Conservation (phyloP, 78 protist genomes). For the Pelomyxa schiedti region DNA sequence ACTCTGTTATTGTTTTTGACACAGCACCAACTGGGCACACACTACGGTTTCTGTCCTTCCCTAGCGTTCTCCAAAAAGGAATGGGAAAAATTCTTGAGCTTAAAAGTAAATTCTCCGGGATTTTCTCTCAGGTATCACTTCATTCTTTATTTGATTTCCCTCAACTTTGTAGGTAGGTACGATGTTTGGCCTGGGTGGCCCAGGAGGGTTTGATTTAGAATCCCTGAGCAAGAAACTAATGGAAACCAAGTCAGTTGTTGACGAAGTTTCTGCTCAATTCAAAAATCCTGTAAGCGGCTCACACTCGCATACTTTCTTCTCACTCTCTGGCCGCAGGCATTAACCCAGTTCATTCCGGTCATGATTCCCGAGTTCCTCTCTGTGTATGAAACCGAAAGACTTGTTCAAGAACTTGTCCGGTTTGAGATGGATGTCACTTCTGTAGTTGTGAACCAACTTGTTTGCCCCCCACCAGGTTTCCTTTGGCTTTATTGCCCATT, state of each 20-base stretch:
- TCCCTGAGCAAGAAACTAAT: slow-evolving; percentile 11
- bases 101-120: slow-evolving; percentile 29
- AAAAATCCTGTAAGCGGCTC: slow-evolving; percentile 39
- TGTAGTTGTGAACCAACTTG: slow-evolving; percentile 91
- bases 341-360: slow-evolving; percentile 94
- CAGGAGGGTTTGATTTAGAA: slow-evolving; percentile 11
- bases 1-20: slow-evolving; percentile 86
- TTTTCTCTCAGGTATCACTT: slow-evolving; percentile 31
- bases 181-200: background rate
- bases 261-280: slow-evolving; percentile 68
- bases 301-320: background rate
- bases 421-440: slow-evolving; percentile 78
- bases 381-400: slow-evolving; percentile 98
- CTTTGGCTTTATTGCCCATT: background rate
- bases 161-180: background rate
- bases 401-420: slow-evolving; percentile 83
- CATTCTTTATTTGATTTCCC: slow-evolving; percentile 1
- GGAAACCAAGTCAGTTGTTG: slow-evolving; percentile 20
- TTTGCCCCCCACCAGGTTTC: slow-evolving; percentile 53
- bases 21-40: slow-evolving; percentile 99
- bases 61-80: slow-evolving; percentile 65
- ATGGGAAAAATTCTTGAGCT: slow-evolving; percentile 36
- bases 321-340: slow-evolving; percentile 16
- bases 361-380: slow-evolving; percentile 96
- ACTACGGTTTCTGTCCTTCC: slow-evolving; percentile 81